These are phyloP conservation scores for Phytophthora sansomeana DNA, from an alignment of 352 stramenopile genomes.

Conservation along the genomic window DNA sequence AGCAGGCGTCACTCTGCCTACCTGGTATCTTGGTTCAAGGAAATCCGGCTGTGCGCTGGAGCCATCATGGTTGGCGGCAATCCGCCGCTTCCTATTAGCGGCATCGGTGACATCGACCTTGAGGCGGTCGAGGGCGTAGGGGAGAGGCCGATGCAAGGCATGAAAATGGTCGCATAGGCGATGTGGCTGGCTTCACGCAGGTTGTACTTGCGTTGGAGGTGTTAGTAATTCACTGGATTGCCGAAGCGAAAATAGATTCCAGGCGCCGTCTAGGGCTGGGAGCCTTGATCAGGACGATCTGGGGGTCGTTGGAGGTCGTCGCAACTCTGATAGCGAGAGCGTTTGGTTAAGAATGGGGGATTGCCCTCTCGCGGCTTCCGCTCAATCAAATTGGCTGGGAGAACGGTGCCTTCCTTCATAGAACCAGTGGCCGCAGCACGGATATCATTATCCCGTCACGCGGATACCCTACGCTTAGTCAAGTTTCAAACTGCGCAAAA, in stretches of 20 bases:
- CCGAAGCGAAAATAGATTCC: slow-evolving; percentile 12
- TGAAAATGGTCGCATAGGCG: slow-evolving; percentile 1
- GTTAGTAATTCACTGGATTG: background rate
- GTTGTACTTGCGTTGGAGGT: slow-evolving; percentile 7
- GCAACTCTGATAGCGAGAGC: background rate
- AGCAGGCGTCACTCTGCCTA: too few relatives aligned
- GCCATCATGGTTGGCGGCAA: too few relatives aligned
- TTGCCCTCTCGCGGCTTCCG: background rate
- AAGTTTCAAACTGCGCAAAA: too few relatives aligned
- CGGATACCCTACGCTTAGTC: too few relatives aligned
- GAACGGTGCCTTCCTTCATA: too few relatives aligned
- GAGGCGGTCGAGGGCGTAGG: background rate
- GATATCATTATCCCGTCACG: too few relatives aligned
- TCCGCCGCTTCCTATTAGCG: slow-evolving; percentile 7
- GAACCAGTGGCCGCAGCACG: too few relatives aligned
- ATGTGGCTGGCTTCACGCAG: slow-evolving; percentile 1
- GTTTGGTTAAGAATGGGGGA: background rate
- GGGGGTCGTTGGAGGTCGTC: background rate
- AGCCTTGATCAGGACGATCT: too few relatives aligned
- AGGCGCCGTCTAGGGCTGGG: too few relatives aligned
- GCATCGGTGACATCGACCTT: slow-evolving; percentile 6
- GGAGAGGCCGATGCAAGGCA: background rate
- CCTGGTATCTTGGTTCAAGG: too few relatives aligned
- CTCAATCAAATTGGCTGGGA: slow-evolving; percentile 21
- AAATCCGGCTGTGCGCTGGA: too few relatives aligned